Evolutionary conservation across 2,329 filamentous ascomycete species (phyloP).

Genomic region (Aspergillus eucalypticola): DNA sequence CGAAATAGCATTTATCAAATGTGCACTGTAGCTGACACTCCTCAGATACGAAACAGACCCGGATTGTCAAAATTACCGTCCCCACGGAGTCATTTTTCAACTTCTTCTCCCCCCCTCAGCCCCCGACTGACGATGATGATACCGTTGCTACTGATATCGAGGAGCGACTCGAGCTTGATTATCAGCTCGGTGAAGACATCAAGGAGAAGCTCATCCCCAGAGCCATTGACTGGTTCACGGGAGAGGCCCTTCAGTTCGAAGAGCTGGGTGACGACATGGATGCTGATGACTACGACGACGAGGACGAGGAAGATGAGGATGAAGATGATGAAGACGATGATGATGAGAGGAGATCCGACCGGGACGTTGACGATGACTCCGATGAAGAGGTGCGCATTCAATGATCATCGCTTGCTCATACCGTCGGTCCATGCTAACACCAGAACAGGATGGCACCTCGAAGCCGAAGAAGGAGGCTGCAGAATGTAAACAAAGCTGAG

Average conservation of each 20-base stretch:
- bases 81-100: conserved; percentile 99
- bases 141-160: conserved; percentile 88
- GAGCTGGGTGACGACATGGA: conserved; percentile 85
- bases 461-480: conserved; percentile 93
- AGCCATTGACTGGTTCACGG: conserved; percentile 99
- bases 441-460: conserved; percentile 72
- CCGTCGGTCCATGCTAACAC: background rate
- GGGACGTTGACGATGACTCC: conserved; percentile 63
- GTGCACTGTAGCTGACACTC: conserved; percentile 13
- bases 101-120: conserved; percentile 95
- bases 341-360: conserved; percentile 66
- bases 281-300: conserved; percentile 80
- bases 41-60: conserved; percentile 96
- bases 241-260: conserved; percentile 95
- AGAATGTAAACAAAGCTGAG: conserved; percentile 94
- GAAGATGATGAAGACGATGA: conserved; percentile 87
- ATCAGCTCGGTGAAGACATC: conserved; percentile 98
- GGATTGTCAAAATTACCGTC: conserved; percentile 98
- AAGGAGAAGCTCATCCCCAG: conserved; percentile 99
- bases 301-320: conserved; percentile 85
- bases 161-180: conserved; percentile 96
- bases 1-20: background rate
- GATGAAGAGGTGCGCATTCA: conserved; percentile 50
- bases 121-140: conserved; percentile 68
- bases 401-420: background rate